A percentile compares a stretch with the other conserved stretches of the same genome.
Conservation (phyloP, 495 filamentous ascomycete species). For the Podospora appendiculata region DNA sequence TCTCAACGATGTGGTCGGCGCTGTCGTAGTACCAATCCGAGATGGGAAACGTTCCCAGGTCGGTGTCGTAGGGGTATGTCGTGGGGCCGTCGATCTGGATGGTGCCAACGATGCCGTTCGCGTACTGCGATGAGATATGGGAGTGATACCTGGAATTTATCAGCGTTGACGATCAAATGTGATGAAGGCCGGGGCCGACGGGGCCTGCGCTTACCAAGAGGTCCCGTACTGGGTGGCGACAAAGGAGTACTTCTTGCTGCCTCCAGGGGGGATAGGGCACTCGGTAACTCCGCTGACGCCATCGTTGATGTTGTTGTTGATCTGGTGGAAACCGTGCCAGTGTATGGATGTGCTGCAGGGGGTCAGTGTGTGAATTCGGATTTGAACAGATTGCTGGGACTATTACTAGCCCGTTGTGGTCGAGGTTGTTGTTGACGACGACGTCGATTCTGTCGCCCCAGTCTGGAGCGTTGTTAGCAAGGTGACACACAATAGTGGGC, state of each 20-base stretch:
- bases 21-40: slow-evolving; percentile 36
- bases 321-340: slow-evolving; percentile 45
- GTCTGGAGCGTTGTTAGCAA: not conserved
- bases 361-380: not conserved
- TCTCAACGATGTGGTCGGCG: slow-evolving; percentile 8
- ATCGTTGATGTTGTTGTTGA: slow-evolving; percentile 25
- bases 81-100: slow-evolving; percentile 49
- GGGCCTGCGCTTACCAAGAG: slow-evolving; percentile 3
- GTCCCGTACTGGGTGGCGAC: slow-evolving; percentile 41
- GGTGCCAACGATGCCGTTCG: slow-evolving; percentile 38
- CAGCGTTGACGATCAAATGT: not conserved
- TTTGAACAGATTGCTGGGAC: not conserved
- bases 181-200: not conserved
- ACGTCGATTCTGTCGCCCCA: slow-evolving; percentile 3
- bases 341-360: not conserved
- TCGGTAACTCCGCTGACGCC: slow-evolving; percentile 42
- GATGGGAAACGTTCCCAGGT: slow-evolving; percentile 36
- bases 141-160: slow-evolving; percentile 38
- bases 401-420: not conserved
- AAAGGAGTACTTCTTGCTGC: slow-evolving; percentile 39
- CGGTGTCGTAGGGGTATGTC: slow-evolving; percentile 42
- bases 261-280: slow-evolving; percentile 39
- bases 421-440: slow-evolving; percentile 1
- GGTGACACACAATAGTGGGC: not conserved
- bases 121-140: slow-evolving; percentile 47